These are phyloP conservation scores for Aspergillus puulaauensis DNA, from an alignment of 2,329 filamentous ascomycete genomes.

Conservation along the genomic window DNA sequence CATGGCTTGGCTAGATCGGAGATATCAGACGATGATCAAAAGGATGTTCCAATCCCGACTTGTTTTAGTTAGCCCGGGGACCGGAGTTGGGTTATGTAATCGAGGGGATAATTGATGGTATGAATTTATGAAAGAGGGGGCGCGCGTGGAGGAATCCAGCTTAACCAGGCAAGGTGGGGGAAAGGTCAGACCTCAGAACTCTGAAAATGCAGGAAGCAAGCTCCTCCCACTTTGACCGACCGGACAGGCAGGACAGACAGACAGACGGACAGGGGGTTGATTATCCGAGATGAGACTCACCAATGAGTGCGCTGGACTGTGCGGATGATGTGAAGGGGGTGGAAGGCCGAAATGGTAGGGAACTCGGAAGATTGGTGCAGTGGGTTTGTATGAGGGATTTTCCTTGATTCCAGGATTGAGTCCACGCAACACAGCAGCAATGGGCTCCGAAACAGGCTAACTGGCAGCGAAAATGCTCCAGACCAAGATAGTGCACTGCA, in stretches of 20 bases:
- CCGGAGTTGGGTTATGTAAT: slow-evolving; percentile 13
- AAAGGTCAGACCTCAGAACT: neutral
- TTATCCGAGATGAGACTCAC: slow-evolving; percentile 4
- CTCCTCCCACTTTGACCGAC: slow-evolving; percentile 1
- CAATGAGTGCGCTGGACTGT: slow-evolving; percentile 5
- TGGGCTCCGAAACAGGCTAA: slow-evolving; percentile 4
- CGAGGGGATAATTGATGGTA: slow-evolving; percentile 10
- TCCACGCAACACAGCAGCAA: slow-evolving; percentile 12
- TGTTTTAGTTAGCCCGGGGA: neutral
- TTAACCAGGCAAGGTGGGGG: neutral
- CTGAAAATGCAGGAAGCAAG: neutral
- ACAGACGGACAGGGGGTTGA: neutral
- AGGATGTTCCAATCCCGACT: neutral
- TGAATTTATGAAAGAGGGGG: neutral
- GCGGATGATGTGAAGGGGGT: slow-evolving; percentile 12
- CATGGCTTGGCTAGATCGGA: slow-evolving; percentile 27
- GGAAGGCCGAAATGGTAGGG: slow-evolving; percentile 10
- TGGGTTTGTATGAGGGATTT: slow-evolving; percentile 25
- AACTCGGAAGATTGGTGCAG: slow-evolving; percentile 1
- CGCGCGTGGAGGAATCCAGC: neutral
- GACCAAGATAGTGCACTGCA: slow-evolving; percentile 3
- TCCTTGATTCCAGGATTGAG: slow-evolving; percentile 11
- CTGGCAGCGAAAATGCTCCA: slow-evolving; percentile 2
- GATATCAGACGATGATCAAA: neutral
- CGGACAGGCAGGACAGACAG: neutral